Percentiles rank a stretch among this genome's conserved stretches.
Evolutionary conservation across 1,284 basidiomycete species (phyloP).

Genomic region (Leccinum pallidistipes): DNA sequence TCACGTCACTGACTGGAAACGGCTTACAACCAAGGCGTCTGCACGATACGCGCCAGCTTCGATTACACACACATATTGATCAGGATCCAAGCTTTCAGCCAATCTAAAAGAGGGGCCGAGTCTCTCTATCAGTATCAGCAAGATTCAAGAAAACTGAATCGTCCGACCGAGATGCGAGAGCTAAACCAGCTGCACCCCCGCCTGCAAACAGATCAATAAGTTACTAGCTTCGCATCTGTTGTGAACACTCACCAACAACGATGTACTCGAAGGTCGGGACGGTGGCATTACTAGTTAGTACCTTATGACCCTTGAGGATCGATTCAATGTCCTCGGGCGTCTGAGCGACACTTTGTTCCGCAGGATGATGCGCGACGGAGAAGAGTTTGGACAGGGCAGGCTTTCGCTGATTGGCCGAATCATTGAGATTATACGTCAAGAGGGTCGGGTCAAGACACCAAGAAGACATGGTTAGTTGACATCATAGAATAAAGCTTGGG

Average conservation of each 20-base stretch:
- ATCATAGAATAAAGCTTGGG: not conserved
- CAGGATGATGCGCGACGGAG: not conserved
- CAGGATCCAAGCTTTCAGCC: constrained; percentile 15
- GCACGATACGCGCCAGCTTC: constrained; percentile 18
- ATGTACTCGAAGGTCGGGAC: constrained; percentile 17
- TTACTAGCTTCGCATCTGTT: not conserved
- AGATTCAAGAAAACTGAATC: not conserved
- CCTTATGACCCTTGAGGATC: not conserved
- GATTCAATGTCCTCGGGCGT: constrained; percentile 6
- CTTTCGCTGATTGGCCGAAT: not conserved
- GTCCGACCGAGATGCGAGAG: constrained; percentile 20
- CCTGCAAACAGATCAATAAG: constrained; percentile 8
- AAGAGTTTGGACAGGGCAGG: constrained; percentile 3
- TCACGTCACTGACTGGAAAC: not conserved
- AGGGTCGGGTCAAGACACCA: not conserved
- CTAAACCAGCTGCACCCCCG: constrained; percentile 21
- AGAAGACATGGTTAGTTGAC: not conserved
- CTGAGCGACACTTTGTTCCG: not conserved
- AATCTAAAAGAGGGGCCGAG: constrained; percentile 7
- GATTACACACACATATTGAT: constrained; percentile 23
- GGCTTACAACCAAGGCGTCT: constrained; percentile 15
- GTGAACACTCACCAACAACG: constrained; percentile 13
- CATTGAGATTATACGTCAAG: not conserved
- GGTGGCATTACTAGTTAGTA: not conserved
- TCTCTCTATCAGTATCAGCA: not conserved